Percentiles rank a stretch among this genome's conserved stretches.
These are phyloP conservation scores for Lentinula boryana DNA, from an alignment of 768 basidiomycete genomes.

Conservation along the genomic window DNA sequence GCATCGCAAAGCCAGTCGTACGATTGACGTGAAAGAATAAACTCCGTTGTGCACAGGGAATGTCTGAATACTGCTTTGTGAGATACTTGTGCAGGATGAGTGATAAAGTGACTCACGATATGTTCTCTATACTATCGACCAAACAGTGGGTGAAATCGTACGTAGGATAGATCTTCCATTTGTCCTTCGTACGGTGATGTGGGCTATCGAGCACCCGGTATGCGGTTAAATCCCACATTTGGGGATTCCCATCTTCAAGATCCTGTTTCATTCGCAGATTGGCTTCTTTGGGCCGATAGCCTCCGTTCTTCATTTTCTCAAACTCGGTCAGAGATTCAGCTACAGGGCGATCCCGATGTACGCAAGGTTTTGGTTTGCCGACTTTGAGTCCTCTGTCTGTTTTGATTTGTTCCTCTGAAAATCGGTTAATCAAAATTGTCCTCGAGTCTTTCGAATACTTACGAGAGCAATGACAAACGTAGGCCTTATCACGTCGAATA, in stretches of 20 bases:
- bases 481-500: constrained; percentile 87
- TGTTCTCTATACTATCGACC: constrained; percentile 98
- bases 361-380: constrained; percentile 75
- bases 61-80: constrained; percentile 50
- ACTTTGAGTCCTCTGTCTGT: constrained; percentile 81
- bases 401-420: constrained; percentile 86
- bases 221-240: constrained; percentile 99
- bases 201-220: constrained; percentile 88
- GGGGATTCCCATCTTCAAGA: constrained; percentile 85
- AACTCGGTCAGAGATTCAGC: constrained; percentile 86
- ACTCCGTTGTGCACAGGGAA: constrained; percentile 94
- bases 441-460: constrained; percentile 22
- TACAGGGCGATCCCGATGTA: constrained; percentile 83
- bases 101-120: constrained; percentile 64
- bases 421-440: not conserved
- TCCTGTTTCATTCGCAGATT: constrained; percentile 98
- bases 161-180: constrained; percentile 97
- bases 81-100: not conserved
- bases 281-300: constrained; percentile 88
- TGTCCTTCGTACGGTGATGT: constrained; percentile 89
- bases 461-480: constrained; percentile 97
- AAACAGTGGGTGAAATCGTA: constrained; percentile 99
- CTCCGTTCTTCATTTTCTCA: constrained; percentile 85
- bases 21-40: constrained; percentile 91
- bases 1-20: constrained; percentile 99